A percentile compares a stretch with the other conserved stretches of the same genome.
Evolutionary conservation across 768 basidiomycete genomes (phyloP).

Genomic region (Pleurotus sapidus): DNA sequence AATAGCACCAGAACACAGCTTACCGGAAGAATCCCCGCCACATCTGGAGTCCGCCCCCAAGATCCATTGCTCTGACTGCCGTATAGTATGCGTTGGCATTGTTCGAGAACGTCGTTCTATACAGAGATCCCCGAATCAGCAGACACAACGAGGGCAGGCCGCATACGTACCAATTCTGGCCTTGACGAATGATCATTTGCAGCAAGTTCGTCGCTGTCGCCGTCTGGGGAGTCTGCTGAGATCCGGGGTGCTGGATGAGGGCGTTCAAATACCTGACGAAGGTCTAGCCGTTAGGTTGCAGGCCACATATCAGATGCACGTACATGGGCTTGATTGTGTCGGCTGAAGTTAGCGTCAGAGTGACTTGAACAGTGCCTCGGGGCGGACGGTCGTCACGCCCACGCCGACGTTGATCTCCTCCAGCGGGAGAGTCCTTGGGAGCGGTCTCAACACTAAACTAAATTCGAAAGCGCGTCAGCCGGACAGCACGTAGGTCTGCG

Average conservation of each 20-base stretch:
- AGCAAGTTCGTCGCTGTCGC: constrained; percentile 38
- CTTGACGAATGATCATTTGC: constrained; percentile 47
- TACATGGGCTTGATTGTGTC: constrained; percentile 34
- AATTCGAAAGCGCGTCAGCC: too few relatives aligned
- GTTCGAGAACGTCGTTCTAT: too few relatives aligned
- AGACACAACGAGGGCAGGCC: too few relatives aligned
- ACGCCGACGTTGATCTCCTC: too few relatives aligned
- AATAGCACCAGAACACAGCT: constrained; percentile 9
- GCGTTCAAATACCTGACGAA: constrained; percentile 24
- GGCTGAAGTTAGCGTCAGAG: constrained; percentile 33
- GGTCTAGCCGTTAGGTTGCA: background rate
- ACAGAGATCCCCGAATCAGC: too few relatives aligned
- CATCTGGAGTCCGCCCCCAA: constrained; percentile 33
- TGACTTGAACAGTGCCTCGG: constrained; percentile 28
- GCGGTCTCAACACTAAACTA: too few relatives aligned
- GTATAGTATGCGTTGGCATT: constrained; percentile 44
- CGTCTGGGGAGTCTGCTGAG: constrained; percentile 18
- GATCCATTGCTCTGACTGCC: constrained; percentile 20
- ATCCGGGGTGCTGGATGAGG: constrained; percentile 14
- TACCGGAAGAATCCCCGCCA: constrained; percentile 52
- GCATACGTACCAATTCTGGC: constrained; percentile 35
- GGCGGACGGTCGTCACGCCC: background rate
- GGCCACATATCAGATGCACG: background rate
- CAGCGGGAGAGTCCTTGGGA: too few relatives aligned
- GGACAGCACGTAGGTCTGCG: too few relatives aligned